Evolutionary conservation across 768 basidiomycete genomes (phyloP).

Genomic region (Trametes sanguinea): DNA sequence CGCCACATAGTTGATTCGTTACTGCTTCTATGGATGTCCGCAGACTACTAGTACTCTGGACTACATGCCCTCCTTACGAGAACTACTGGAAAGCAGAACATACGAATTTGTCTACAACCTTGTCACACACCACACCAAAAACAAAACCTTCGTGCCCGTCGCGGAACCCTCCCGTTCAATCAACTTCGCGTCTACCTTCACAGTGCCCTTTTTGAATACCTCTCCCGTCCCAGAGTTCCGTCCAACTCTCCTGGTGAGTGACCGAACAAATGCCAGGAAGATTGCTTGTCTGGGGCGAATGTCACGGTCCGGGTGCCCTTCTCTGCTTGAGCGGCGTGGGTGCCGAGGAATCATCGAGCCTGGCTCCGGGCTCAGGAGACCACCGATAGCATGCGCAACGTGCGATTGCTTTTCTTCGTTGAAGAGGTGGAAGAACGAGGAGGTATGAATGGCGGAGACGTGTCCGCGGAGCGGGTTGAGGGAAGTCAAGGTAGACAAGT

Average conservation of each 20-base stretch:
- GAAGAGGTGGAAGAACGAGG: conserved; percentile 52
- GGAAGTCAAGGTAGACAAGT: conserved; percentile 38
- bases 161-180: neutral
- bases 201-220: no score
- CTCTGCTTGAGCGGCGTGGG: conserved; percentile 36
- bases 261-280: neutral
- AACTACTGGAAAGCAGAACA: no score
- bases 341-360: conserved; percentile 50
- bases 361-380: conserved; percentile 40
- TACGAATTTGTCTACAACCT: neutral
- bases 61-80: no score
- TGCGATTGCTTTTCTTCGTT: conserved; percentile 37
- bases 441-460: conserved; percentile 49
- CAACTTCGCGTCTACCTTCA: no score
- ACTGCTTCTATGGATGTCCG: no score
- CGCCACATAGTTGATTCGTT: no score
- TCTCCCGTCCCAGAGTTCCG: no score
- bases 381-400: conserved; percentile 43
- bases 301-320: conserved; percentile 26
- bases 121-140: neutral
- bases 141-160: neutral
- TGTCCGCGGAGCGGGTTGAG: conserved; percentile 49
- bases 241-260: no score
- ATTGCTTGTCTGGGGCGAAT: no score
- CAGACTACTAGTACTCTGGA: no score